Conservation (phyloP, 768 basidiomycete genomes). For the Tulasnella sp. region DNA sequence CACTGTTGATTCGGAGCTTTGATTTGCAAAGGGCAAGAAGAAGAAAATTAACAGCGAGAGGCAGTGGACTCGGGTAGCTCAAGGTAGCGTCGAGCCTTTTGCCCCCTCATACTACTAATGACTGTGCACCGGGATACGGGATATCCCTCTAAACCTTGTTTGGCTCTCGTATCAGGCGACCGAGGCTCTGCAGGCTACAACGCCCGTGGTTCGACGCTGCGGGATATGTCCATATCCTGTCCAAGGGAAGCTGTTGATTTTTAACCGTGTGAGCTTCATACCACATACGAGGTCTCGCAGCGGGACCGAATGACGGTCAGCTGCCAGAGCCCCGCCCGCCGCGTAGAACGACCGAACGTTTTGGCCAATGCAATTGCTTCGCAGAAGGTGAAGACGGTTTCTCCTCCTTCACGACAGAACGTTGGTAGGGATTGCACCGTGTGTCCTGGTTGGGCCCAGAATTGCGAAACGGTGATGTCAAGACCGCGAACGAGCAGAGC, state of each 20-base stretch:
- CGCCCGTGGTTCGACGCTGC: not conserved
- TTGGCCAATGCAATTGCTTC: not conserved
- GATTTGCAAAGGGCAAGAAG: too few relatives aligned
- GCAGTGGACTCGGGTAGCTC: too few relatives aligned
- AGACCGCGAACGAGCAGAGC: not conserved
- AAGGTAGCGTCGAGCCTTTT: too few relatives aligned
- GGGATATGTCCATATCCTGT: not conserved
- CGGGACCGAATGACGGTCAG: not conserved
- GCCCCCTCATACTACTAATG: too few relatives aligned
- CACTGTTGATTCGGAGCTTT: too few relatives aligned
- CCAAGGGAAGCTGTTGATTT: not conserved
- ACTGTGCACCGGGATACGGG: not conserved
- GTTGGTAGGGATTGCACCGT: not conserved
- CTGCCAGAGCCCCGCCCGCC: not conserved
- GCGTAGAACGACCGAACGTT: not conserved
- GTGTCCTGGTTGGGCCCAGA: not conserved
- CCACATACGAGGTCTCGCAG: not conserved
- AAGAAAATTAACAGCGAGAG: too few relatives aligned
- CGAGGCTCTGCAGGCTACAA: not conserved
- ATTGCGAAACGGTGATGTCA: not conserved
- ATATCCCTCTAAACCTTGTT: not conserved
- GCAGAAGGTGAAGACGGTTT: not conserved
- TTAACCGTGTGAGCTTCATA: not conserved
- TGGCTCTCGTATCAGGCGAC: not conserved
- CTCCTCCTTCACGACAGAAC: not conserved